phyloP scores from a whole-genome alignment of 768 basidiomycete species.

The Leccinum boreale region DNA sequence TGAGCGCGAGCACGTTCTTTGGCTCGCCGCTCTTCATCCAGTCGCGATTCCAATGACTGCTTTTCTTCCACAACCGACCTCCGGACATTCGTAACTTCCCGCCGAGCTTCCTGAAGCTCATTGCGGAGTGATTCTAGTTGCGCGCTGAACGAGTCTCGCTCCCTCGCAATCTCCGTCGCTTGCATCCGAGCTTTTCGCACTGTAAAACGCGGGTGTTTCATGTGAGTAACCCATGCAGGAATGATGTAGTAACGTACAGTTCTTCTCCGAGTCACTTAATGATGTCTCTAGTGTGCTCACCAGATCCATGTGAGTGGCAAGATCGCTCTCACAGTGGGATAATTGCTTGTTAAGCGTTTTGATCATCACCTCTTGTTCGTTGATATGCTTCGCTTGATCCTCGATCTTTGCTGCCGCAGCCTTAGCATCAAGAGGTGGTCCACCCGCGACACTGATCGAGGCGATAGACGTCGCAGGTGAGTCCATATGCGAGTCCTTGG shows the following conservation, averaged over 20 bases:
- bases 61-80: slow-evolving; percentile 86
- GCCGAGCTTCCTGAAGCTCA: slow-evolving; percentile 75
- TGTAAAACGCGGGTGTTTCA: slow-evolving; percentile 27
- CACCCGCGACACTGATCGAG: slow-evolving; percentile 37
- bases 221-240: slow-evolving; percentile 4
- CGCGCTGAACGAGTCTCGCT: slow-evolving; percentile 69
- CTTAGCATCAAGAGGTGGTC: slow-evolving; percentile 52
- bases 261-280: slow-evolving; percentile 89
- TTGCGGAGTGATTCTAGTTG: slow-evolving; percentile 66
- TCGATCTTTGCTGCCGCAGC: slow-evolving; percentile 52
- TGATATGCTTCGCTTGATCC: slow-evolving; percentile 70
- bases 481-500: slow-evolving; percentile 69
- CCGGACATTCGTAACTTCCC: slow-evolving; percentile 74
- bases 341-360: slow-evolving; percentile 92
- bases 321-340: slow-evolving; percentile 87
- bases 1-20: slow-evolving; percentile 87
- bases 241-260: slow-evolving; percentile 53
- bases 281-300: slow-evolving; percentile 82
- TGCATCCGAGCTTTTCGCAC: slow-evolving; percentile 94
- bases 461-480: slow-evolving; percentile 63
- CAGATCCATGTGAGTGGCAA: slow-evolving; percentile 89
- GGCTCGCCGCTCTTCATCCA: slow-evolving; percentile 85
- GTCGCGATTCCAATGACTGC: slow-evolving; percentile 74
- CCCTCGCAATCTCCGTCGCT: slow-evolving; percentile 83
- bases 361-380: slow-evolving; percentile 88